phyloP scores from a whole-genome alignment of 2,329 filamentous ascomycete species.

The Fusarium proliferatum region DNA sequence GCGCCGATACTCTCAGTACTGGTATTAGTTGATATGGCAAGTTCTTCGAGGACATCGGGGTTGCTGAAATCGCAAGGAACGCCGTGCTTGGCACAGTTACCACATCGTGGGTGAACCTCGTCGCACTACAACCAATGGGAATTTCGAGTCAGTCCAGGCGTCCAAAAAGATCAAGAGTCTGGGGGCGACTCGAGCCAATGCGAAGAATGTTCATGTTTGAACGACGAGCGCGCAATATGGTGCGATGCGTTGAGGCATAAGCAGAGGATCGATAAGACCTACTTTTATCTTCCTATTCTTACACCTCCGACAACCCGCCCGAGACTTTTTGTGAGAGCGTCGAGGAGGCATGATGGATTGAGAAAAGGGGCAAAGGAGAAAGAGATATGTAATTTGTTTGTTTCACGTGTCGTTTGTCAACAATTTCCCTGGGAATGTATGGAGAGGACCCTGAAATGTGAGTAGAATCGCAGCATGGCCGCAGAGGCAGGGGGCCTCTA shows the following conservation, averaged over 20 bases:
- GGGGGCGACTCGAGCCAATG: not conserved
- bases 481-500: conserved; percentile 42
- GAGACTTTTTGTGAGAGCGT: conserved; percentile 76
- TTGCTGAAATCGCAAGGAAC: conserved; percentile 74
- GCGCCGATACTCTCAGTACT: conserved; percentile 42
- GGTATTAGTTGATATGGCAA: conserved; percentile 54
- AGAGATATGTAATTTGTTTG: conserved; percentile 3
- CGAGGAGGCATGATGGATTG: conserved; percentile 67
- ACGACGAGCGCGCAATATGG: not conserved
- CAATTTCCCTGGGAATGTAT: conserved; percentile 37
- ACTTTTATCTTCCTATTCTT: conserved; percentile 79
- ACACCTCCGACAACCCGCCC: conserved; percentile 73
- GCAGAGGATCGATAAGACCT: conserved; percentile 27
- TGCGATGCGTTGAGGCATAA: conserved; percentile 18
- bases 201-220: not conserved
- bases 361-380: conserved; percentile 1
- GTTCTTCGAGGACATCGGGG: conserved; percentile 58
- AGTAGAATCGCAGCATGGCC: conserved; percentile 47
- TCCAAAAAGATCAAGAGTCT: not conserved
- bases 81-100: conserved; percentile 75
- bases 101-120: conserved; percentile 72
- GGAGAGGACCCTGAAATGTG: conserved; percentile 42
- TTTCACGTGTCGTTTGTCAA: conserved; percentile 39
- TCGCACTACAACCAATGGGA: conserved; percentile 62
- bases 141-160: conserved; percentile 25